phyloP scores from a whole-genome alignment of 2,329 filamentous ascomycete genomes.

The Penicillium sp. region DNA sequence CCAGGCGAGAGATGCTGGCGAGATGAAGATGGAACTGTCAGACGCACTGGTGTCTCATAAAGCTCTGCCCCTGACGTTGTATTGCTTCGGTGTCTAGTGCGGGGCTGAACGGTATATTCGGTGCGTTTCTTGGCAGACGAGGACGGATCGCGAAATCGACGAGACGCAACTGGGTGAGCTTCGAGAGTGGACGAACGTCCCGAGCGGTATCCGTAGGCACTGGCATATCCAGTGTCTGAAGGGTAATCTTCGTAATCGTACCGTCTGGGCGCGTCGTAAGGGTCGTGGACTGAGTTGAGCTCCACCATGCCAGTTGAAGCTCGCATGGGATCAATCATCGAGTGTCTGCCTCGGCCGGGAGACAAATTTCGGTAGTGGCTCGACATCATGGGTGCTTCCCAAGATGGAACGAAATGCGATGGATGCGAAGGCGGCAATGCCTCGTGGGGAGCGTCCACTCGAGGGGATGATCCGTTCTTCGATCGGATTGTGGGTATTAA shows the following conservation, averaged over 20 bases:
- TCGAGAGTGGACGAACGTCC: slow-evolving; percentile 30
- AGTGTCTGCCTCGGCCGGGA: slow-evolving; percentile 29
- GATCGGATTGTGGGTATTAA: neutral
- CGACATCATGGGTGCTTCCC: slow-evolving; percentile 28
- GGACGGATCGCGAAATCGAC: slow-evolving; percentile 31
- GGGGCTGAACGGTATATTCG: slow-evolving; percentile 38
- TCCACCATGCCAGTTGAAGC: slow-evolving; percentile 42
- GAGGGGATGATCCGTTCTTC: neutral
- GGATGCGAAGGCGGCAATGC: neutral
- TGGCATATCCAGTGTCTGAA: slow-evolving; percentile 31
- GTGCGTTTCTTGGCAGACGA: slow-evolving; percentile 35
- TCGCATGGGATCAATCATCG: slow-evolving; percentile 37
- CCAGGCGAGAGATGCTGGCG: slow-evolving; percentile 26
- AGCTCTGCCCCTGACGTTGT: slow-evolving; percentile 32
- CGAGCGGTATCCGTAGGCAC: slow-evolving; percentile 28
- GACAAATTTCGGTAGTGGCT: slow-evolving; percentile 36
- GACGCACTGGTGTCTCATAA: slow-evolving; percentile 24
- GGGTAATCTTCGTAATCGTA: slow-evolving; percentile 33
- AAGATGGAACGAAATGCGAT: neutral
- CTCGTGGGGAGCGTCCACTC: neutral
- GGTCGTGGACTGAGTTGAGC: slow-evolving; percentile 34
- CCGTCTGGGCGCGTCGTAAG: slow-evolving; percentile 30
- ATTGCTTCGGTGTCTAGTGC: slow-evolving; percentile 33
- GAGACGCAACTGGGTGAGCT: slow-evolving; percentile 33
- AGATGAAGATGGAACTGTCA: slow-evolving; percentile 28